Percentiles rank a stretch among this genome's conserved stretches.
phyloP scores from a whole-genome alignment of 306 rosid species.

The Gynostemma pentaphyllum region DNA sequence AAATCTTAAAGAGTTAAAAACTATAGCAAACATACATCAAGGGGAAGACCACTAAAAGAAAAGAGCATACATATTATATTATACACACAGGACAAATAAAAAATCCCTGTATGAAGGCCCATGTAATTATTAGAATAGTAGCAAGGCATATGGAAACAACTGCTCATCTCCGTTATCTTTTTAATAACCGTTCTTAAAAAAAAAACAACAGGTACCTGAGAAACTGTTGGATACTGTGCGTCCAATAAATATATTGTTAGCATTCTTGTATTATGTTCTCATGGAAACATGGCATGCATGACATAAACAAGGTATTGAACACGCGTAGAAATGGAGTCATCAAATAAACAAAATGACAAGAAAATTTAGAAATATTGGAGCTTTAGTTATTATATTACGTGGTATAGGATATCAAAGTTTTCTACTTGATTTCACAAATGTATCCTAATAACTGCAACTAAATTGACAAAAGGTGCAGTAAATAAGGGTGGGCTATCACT shows the following conservation, averaged over 20 bases:
- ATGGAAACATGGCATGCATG: not conserved
- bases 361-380: not conserved
- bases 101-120: no score
- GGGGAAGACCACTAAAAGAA: no score
- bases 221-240: not conserved
- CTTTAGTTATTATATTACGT: not conserved
- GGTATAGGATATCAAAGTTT: not conserved
- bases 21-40: no score
- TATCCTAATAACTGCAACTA: not conserved
- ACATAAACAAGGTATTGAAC: not conserved
- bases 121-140: not conserved
- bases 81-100: no score
- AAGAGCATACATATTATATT: no score
- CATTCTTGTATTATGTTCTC: not conserved
- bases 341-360: not conserved
- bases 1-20: no score
- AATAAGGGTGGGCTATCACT: not conserved
- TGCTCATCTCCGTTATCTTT: not conserved
- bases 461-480: not conserved
- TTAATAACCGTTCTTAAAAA: not conserved
- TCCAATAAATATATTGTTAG: not conserved
- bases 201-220: not conserved
- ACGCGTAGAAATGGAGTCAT: not conserved
- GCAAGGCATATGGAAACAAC: not conserved
- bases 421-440: not conserved